Conservation (phyloP, 192 early-diverging fungal species). For the Linnemannia exigua region DNA sequence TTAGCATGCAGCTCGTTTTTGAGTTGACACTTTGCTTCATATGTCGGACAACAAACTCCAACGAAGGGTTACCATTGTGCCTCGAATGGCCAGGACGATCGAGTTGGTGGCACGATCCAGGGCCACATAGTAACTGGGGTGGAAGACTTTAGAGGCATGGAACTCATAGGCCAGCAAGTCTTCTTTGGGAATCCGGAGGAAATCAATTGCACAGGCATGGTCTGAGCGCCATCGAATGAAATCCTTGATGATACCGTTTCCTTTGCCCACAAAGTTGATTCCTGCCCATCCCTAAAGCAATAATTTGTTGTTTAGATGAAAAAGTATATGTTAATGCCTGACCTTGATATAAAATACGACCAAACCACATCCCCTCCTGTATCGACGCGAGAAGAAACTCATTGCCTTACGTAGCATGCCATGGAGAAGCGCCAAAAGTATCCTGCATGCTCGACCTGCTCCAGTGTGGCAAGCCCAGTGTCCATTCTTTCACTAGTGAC, state of each 20-base stretch:
- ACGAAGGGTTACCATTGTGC: conserved; percentile 69
- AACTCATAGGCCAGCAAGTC: conserved; percentile 80
- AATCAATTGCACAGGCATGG: conserved; percentile 72
- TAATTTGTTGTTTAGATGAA: neutral
- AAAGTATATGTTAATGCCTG: neutral
- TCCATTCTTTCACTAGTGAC: conserved; percentile 58
- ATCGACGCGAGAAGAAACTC: too few species aligned
- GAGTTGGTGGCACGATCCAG: conserved; percentile 73
- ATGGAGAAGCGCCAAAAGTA: conserved; percentile 66
- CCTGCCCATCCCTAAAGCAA: conserved; percentile 72
- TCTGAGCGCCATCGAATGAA: conserved; percentile 76
- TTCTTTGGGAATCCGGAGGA: conserved; percentile 70
- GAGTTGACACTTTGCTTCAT: neutral
- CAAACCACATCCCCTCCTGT: too few species aligned
- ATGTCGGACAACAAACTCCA: neutral
- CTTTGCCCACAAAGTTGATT: conserved; percentile 80
- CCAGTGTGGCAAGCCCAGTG: conserved; percentile 57
- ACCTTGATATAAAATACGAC: too few species aligned
- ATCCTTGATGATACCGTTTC: conserved; percentile 74
- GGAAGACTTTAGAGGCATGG: conserved; percentile 72
- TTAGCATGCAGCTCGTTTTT: neutral
- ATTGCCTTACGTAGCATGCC: conserved; percentile 59
- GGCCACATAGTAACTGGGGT: conserved; percentile 80
- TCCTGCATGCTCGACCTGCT: conserved; percentile 55
- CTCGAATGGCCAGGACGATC: conserved; percentile 76